These are phyloP conservation scores for Xylaria scruposa DNA, from an alignment of 495 filamentous ascomycete genomes.

Conservation along the genomic window DNA sequence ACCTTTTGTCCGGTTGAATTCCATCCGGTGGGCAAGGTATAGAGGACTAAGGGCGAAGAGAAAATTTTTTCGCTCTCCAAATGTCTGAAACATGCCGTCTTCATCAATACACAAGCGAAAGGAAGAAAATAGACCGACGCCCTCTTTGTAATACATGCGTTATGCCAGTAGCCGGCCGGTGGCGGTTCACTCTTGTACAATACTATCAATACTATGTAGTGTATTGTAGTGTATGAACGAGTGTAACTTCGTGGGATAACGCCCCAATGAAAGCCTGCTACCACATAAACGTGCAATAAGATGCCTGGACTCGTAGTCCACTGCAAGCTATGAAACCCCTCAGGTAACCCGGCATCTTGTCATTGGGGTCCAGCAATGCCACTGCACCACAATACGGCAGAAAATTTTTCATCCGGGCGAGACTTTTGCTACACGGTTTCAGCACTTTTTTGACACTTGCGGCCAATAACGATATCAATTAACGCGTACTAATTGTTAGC, in stretches of 20 bases:
- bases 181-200: constrained; percentile 1
- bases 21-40: not conserved
- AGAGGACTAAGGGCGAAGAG: not conserved
- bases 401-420: constrained; percentile 13
- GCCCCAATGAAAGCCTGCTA: not conserved
- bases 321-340: not conserved
- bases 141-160: constrained; percentile 1
- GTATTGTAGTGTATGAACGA: not conserved
- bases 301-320: constrained; percentile 6
- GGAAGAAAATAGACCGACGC: constrained; percentile 18
- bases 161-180: constrained; percentile 14
- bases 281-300: constrained; percentile 16
- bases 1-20: constrained; percentile 21
- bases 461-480: constrained; percentile 10
- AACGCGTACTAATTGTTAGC: not conserved
- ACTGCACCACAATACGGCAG: constrained; percentile 9
- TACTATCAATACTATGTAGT: not conserved
- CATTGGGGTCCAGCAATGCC: constrained; percentile 15
- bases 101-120: not conserved
- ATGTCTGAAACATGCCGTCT: constrained; percentile 19
- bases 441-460: constrained; percentile 1
- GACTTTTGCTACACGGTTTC: constrained; percentile 5
- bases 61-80: constrained; percentile 1
- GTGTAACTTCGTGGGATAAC: not conserved
- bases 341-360: not conserved